A percentile compares a stretch with the other conserved stretches of the same genome.
phyloP scores from a whole-genome alignment of 352 stramenopile genomes.

The Globisporangium paddicum region DNA sequence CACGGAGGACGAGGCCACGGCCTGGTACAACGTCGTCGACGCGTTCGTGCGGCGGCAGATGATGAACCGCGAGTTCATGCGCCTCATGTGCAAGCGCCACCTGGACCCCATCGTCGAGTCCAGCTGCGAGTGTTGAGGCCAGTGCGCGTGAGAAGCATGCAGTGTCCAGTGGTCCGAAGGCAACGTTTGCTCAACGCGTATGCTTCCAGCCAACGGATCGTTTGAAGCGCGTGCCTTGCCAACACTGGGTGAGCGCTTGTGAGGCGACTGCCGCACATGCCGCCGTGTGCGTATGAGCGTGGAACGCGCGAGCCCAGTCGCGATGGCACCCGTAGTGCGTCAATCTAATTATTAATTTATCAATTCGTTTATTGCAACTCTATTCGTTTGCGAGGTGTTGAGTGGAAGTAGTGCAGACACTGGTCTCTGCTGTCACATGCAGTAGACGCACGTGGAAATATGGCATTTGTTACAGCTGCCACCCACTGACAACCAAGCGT shows the following conservation, averaged over 20 bases:
- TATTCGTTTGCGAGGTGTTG: not conserved
- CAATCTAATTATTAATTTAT: constrained; percentile 10
- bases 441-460: too few relatives aligned
- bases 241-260: not conserved
- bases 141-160: constrained; percentile 1
- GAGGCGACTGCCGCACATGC: too few relatives aligned
- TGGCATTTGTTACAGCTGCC: too few relatives aligned
- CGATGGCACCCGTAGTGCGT: not conserved
- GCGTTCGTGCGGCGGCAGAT: constrained; percentile 37
- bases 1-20: constrained; percentile 41
- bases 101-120: constrained; percentile 56
- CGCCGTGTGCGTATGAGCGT: not conserved
- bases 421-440: too few relatives aligned
- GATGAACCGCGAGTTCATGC: constrained; percentile 38
- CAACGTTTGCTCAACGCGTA: not conserved
- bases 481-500: too few relatives aligned
- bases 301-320: not conserved
- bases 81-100: constrained; percentile 34
- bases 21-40: constrained; percentile 55
- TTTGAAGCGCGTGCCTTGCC: too few relatives aligned
- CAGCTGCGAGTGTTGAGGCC: constrained; percentile 16
- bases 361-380: not conserved
- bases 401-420: too few relatives aligned
- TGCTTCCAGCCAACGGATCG: not conserved
- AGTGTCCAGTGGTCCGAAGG: not conserved